Evolutionary conservation across 306 rosid species (phyloP).

Genomic region (Castanea mollissima): DNA sequence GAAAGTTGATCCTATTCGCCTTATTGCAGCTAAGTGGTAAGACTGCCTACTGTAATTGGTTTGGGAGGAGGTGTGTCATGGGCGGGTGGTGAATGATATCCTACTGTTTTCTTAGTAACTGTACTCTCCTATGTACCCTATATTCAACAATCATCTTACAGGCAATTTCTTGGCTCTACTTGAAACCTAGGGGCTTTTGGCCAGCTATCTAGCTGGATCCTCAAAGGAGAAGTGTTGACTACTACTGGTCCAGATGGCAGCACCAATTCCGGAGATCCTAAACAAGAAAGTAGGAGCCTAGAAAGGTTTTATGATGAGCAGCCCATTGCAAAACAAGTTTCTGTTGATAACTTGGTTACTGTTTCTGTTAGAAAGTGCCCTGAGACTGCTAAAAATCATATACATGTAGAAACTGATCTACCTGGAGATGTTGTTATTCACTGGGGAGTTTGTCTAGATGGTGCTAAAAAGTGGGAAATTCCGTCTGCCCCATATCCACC

Average conservation of each 20-base stretch:
- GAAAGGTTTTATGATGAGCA: conserved; percentile 74
- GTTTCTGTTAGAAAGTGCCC: conserved; percentile 61
- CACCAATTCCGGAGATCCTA: conserved; percentile 34
- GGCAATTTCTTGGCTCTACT: conserved; percentile 22
- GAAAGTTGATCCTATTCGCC: background rate
- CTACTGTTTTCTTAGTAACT: conserved; percentile 2
- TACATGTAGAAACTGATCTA: conserved; percentile 73
- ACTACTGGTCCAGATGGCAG: conserved; percentile 34
- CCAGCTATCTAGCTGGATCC: conserved; percentile 49
- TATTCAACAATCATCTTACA: conserved; percentile 32
- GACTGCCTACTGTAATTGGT: conserved; percentile 10
- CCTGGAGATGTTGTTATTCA: conserved; percentile 71
- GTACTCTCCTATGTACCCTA: conserved; percentile 16
- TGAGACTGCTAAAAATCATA: conserved; percentile 59
- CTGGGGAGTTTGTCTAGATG: conserved; percentile 92
- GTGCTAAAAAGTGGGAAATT: conserved; percentile 74
- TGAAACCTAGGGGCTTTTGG: conserved; percentile 62
- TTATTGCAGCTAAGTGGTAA: conserved; percentile 16
- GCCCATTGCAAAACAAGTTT: conserved; percentile 58
- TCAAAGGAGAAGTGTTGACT: conserved; percentile 39
- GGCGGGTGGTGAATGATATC: background rate
- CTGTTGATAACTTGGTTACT: conserved; percentile 44
- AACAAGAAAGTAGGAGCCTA: conserved; percentile 37
- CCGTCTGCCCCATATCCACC: conserved; percentile 76
- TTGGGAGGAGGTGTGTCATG: background rate